Conservation (phyloP, 2,329 filamentous ascomycete species). For the Hirsutella rhossiliensis region DNA sequence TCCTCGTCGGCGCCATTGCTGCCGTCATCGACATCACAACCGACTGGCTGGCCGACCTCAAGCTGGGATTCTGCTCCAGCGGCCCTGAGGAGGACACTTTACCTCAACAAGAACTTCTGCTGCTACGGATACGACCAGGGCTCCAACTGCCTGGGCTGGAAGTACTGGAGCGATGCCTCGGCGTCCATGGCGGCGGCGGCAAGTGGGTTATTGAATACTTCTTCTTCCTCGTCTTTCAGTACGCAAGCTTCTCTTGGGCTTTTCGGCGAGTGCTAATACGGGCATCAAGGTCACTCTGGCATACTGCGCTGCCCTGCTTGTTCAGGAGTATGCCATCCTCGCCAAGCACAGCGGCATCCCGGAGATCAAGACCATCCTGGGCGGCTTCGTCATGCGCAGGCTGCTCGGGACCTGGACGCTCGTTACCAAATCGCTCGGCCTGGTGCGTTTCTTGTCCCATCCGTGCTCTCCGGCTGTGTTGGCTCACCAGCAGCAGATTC, state of each 20-base stretch:
- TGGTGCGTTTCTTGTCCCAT: conserved; percentile 41
- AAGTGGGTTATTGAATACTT: conserved; percentile 79
- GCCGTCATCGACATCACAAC: conserved; percentile 83
- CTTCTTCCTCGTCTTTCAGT: conserved; percentile 81
- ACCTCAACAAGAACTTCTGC: conserved; percentile 83
- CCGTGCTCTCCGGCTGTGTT: background rate
- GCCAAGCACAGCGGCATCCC: conserved; percentile 94
- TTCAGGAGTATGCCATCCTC: conserved; percentile 74
- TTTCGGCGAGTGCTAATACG: conserved; percentile 6
- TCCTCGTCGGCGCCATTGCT: conserved; percentile 73
- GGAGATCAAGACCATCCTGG: conserved; percentile 92
- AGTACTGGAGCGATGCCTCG: conserved; percentile 70
- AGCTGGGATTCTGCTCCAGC: conserved; percentile 76
- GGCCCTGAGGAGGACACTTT: conserved; percentile 68
- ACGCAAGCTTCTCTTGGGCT: conserved; percentile 17
- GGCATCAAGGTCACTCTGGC: conserved; percentile 58
- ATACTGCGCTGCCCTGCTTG: conserved; percentile 62
- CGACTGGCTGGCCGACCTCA: conserved; percentile 88
- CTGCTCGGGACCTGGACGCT: conserved; percentile 86
- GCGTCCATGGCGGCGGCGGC: conserved; percentile 51
- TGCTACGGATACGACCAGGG: conserved; percentile 83
- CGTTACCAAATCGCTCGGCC: conserved; percentile 75
- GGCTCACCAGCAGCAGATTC: conserved; percentile 40
- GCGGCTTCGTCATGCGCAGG: conserved; percentile 80
- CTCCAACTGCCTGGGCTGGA: conserved; percentile 77